Evolutionary conservation across 139 green algal species (phyloP).

Genomic region (Coccomyxa sp.): DNA sequence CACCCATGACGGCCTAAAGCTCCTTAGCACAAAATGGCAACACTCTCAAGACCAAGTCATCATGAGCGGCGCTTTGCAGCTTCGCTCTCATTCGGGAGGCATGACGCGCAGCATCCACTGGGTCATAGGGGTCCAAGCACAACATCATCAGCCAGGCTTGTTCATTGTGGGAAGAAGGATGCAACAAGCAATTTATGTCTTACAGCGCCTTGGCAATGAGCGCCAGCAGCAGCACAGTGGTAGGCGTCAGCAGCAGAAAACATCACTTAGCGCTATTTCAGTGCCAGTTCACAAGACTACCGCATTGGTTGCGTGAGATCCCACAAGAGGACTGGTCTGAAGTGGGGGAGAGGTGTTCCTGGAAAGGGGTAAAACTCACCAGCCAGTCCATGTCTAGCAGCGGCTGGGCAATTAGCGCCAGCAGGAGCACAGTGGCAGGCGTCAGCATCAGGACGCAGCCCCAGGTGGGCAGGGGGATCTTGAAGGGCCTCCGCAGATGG

Average conservation of each 20-base stretch:
- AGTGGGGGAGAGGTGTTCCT: neutral
- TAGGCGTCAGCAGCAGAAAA: neutral
- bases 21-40: too few relatives aligned
- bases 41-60: too few relatives aligned
- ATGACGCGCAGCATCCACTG: too few relatives aligned
- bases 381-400: constrained; percentile 21
- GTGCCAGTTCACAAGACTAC: neutral
- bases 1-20: too few relatives aligned
- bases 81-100: too few relatives aligned
- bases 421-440: constrained; percentile 68
- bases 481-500: constrained; percentile 50
- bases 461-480: constrained; percentile 74
- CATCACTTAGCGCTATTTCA: neutral
- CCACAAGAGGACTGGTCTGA: neutral
- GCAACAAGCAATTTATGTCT: neutral
- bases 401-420: constrained; percentile 56
- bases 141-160: too few relatives aligned
- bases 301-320: neutral
- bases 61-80: too few relatives aligned
- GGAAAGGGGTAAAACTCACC: neutral
- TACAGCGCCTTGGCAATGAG: neutral
- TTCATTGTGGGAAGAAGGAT: too few relatives aligned
- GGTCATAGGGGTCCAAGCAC: too few relatives aligned
- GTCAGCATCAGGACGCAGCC: constrained; percentile 72
- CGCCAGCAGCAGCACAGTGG: neutral